Base-by-base conservation (phyloP, 305 asterid genomes). In the Fraxinus baroniana region DNA sequence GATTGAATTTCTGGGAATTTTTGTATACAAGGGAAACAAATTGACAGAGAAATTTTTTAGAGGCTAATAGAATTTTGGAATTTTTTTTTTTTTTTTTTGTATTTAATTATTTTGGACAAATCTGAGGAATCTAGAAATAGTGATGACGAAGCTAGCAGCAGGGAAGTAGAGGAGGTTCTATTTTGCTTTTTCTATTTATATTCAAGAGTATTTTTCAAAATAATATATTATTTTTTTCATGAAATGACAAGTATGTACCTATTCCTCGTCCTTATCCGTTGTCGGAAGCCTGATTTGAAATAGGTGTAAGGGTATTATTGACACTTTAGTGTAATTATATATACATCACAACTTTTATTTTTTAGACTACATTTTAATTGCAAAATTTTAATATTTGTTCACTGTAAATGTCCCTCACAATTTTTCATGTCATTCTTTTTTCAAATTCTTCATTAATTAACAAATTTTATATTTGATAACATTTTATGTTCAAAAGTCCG, bases 181-280 rank as follows among this genome's bases (percentile, higher is more conserved):
- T 66, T 68, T 75, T 78, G 22, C 73, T 26, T 71, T 78, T 82
- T 72, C 64, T 77, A 33, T 76, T 17, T 79, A 3, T 73, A 75
- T 64, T 79, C n/a, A 10, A 13, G n/a, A 3, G 5, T 13, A 44
- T 44, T 39, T 39, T 41, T 41, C 9, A 12, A 41, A 41, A 41
- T 44, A 44, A 13, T 44, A 44, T 44, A 17, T 24, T 74, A 33
- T 17, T 64, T 52, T 18, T 46, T 46, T 12, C 2, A 0, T 9
- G 0, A 55, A 70, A 80, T 77, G 74, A 79, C 90, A 20, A 39
- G 13, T 62, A 52, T 78, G 26, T 83, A 87, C 90, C 76, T 71
- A 46, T 0, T 13, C 4, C 82, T 78, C 83, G 82, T 85, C 87
- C 88, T 89, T 87, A 89, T 89, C 92, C 88, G 1, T 6, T 84